Evolutionary conservation across 2,329 filamentous ascomycete species (phyloP).

Genomic region (Neophaeococcomyces aloes): DNA sequence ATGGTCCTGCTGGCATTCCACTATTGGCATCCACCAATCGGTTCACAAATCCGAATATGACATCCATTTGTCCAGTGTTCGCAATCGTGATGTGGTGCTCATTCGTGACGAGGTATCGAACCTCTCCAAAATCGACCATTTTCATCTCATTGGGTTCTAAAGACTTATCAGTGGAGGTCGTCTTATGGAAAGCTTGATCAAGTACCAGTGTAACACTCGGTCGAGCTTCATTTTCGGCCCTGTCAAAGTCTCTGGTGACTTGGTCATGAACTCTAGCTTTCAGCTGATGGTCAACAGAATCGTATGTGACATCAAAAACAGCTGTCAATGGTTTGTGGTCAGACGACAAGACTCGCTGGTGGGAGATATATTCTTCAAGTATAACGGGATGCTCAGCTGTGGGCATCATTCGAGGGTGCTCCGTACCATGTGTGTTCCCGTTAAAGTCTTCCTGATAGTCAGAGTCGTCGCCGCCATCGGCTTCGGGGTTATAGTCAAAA

Average conservation of each 20-base stretch:
- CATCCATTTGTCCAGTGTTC: slow-evolving; percentile 76
- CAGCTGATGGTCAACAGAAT: slow-evolving; percentile 72
- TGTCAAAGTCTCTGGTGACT: slow-evolving; percentile 77
- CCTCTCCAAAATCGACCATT: slow-evolving; percentile 66
- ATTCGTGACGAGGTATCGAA: slow-evolving; percentile 58
- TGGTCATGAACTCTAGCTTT: slow-evolving; percentile 78
- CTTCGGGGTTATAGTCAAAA: slow-evolving; percentile 82
- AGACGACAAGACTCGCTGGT: slow-evolving; percentile 81
- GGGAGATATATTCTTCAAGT: slow-evolving; percentile 66
- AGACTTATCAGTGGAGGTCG: slow-evolving; percentile 32
- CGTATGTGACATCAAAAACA: slow-evolving; percentile 72
- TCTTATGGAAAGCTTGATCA: slow-evolving; percentile 43
- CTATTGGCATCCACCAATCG: slow-evolving; percentile 44
- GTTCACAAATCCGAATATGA: slow-evolving; percentile 70
- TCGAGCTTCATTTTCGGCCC: slow-evolving; percentile 80
- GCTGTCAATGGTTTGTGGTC: slow-evolving; percentile 90
- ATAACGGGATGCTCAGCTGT: slow-evolving; percentile 39
- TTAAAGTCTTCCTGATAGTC: slow-evolving; percentile 46
- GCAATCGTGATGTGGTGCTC: slow-evolving; percentile 67
- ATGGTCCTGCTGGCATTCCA: slow-evolving; percentile 9
- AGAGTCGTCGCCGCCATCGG: slow-evolving; percentile 49
- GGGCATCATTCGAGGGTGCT: slow-evolving; percentile 20
- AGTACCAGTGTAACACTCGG: slow-evolving; percentile 75
- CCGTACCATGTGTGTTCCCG: slow-evolving; percentile 22
- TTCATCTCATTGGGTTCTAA: slow-evolving; percentile 31